phyloP scores from a whole-genome alignment of 805 yeast genomes.

The Jamesozyma spencerorum region DNA sequence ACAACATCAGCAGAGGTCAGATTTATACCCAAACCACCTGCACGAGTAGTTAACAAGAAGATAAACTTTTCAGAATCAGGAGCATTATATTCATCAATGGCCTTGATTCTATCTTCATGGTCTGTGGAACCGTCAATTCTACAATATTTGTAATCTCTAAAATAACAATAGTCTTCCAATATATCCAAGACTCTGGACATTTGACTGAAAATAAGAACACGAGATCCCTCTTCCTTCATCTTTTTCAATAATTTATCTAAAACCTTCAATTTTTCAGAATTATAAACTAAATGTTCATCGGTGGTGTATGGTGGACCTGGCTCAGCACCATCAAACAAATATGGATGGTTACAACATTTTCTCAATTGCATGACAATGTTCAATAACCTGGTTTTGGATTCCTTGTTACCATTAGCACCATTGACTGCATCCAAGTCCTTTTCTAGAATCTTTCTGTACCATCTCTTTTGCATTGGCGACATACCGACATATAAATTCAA shows the following conservation, averaged over 20 bases:
- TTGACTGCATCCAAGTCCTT: slow-evolving; percentile 79
- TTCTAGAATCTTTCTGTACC: slow-evolving; percentile 70
- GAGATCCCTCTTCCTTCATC: slow-evolving; percentile 57
- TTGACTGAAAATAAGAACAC: slow-evolving; percentile 73
- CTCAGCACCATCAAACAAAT: slow-evolving; percentile 78
- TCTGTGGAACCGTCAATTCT: slow-evolving; percentile 80
- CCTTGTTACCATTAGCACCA: slow-evolving; percentile 69
- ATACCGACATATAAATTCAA: slow-evolving; percentile 63
- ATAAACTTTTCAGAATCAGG: slow-evolving; percentile 64
- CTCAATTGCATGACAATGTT: slow-evolving; percentile 80
- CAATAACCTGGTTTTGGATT: slow-evolving; percentile 63
- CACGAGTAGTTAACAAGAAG: slow-evolving; percentile 74
- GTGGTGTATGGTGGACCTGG: slow-evolving; percentile 86
- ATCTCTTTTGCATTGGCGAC: slow-evolving; percentile 69
- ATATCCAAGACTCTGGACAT: slow-evolving; percentile 79
- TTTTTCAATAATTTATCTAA: slow-evolving; percentile 58
- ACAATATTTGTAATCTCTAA: slow-evolving; percentile 62
- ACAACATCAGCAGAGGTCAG: slow-evolving; percentile 75
- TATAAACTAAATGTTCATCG: slow-evolving; percentile 70
- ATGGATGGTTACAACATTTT: slow-evolving; percentile 81
- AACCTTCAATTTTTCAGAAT: slow-evolving; percentile 63
- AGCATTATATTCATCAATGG: slow-evolving; percentile 73
- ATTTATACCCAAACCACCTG: slow-evolving; percentile 85
- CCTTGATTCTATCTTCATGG: slow-evolving; percentile 63
- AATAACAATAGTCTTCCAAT: slow-evolving; percentile 66